Evolutionary conservation across 345 rosid genomes (phyloP).

Genomic region (Brassica incana): DNA sequence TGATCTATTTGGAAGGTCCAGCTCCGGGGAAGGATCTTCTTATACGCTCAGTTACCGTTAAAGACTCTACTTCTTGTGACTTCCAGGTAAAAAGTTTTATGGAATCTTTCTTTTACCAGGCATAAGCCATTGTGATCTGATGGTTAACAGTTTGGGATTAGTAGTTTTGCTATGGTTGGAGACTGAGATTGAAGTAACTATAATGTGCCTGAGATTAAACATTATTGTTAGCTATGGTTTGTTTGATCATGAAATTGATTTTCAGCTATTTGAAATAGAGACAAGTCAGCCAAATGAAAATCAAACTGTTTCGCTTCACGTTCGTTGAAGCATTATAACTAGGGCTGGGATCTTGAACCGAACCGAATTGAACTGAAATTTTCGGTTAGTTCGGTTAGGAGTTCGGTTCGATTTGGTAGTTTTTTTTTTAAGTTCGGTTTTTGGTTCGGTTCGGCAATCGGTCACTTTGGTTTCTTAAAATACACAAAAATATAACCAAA

Average conservation of each 20-base stretch:
- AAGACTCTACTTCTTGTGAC: slow-evolving; percentile 43
- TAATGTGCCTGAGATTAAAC: too few species aligned
- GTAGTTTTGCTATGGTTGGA: too few species aligned
- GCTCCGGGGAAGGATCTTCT: slow-evolving; percentile 79
- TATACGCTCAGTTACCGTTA: slow-evolving; percentile 65
- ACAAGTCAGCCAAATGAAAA: neutral
- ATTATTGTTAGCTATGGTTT: too few species aligned
- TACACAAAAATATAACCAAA: too few species aligned
- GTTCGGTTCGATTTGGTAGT: too few species aligned
- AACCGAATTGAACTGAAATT: too few species aligned
- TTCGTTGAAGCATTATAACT: neutral
- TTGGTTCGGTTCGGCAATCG: too few species aligned
- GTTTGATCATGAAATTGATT: too few species aligned
- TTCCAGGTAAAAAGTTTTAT: slow-evolving; percentile 42
- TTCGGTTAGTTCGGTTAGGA: too few species aligned
- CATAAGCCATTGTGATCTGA: neutral
- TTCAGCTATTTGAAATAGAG: neutral
- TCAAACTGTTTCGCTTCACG: neutral
- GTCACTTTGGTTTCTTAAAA: too few species aligned
- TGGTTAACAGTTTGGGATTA: neutral
- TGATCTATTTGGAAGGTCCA: slow-evolving; percentile 91
- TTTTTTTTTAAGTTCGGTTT: too few species aligned
- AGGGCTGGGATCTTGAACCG: too few species aligned
- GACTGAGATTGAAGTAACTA: neutral
- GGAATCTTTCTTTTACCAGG: slow-evolving; percentile 8